A percentile compares a stretch with the other conserved stretches of the same genome.
Evolutionary conservation across 2,329 filamentous ascomycete species (phyloP).

Genomic region (Botrytis squamosa): DNA sequence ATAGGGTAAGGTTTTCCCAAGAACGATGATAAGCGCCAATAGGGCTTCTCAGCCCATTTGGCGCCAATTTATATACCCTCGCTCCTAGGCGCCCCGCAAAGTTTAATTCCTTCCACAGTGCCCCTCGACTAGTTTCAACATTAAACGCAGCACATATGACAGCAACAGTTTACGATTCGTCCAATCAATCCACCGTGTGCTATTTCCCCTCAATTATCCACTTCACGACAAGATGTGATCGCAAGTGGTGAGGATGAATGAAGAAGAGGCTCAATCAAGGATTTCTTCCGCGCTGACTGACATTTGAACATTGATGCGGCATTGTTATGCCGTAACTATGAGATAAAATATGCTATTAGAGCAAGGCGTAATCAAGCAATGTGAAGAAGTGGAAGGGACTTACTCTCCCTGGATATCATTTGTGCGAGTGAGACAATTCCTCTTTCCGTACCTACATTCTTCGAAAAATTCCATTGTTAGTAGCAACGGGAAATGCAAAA

Average conservation of each 20-base stretch:
- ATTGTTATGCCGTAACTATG: not conserved
- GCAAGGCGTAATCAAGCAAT: not conserved
- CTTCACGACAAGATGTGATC: not conserved
- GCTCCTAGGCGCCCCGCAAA: constrained; percentile 2
- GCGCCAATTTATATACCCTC: not conserved
- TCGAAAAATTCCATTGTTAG: not conserved
- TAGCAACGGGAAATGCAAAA: not conserved
- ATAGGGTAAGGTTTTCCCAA: not conserved
- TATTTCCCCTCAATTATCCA: not conserved
- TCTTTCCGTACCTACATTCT: not conserved
- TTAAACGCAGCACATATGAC: not conserved
- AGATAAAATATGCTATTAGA: not conserved
- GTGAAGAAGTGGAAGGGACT: not conserved
- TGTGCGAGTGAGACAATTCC: not conserved
- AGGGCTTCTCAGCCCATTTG: not conserved
- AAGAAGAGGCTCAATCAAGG: no score
- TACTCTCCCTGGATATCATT: not conserved
- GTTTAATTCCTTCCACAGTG: not conserved
- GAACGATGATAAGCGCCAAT: not conserved
- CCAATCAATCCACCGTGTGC: not conserved
- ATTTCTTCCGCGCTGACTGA: not conserved
- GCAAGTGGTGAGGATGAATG: not conserved
- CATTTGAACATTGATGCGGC: not conserved
- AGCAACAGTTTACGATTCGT: not conserved
- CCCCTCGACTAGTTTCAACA: not conserved